Percentiles rank a stretch among this genome's conserved stretches.
These are phyloP conservation scores for Veloboletus limbatus DNA, from an alignment of 1,284 basidiomycete species.

Conservation along the genomic window DNA sequence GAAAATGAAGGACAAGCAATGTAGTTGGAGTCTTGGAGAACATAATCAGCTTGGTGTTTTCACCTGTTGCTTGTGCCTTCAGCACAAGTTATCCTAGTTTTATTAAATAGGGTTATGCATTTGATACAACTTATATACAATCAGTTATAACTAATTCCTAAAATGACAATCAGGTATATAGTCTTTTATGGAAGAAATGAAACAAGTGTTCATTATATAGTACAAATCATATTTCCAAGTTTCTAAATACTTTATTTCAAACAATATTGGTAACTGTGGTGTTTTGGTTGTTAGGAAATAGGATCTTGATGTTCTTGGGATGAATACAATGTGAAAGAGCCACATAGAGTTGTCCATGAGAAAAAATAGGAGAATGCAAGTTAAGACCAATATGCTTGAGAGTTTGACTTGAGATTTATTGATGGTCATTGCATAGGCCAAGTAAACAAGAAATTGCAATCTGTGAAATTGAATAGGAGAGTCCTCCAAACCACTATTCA, in stretches of 20 bases:
- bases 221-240: neutral
- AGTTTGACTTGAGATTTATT: conserved; percentile 36
- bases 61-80: no score
- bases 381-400: conserved; percentile 8
- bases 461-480: neutral
- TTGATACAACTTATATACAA: no score
- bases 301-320: neutral
- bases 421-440: conserved; percentile 39
- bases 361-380: conserved; percentile 1
- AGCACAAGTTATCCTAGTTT: no score
- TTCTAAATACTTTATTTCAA: neutral
- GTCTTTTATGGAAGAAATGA: no score
- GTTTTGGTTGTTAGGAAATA: neutral
- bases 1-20: no score
- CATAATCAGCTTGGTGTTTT: no score
- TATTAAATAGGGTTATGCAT: no score
- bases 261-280: neutral
- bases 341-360: conserved; percentile 10
- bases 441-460: conserved; percentile 31
- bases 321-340: conserved; percentile 1
- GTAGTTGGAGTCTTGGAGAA: no score
- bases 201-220: no score
- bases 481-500: conserved; percentile 9
- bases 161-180: no score
- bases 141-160: no score